Conservation (phyloP, 495 filamentous ascomycete species). For the Rusavskia elegans region DNA sequence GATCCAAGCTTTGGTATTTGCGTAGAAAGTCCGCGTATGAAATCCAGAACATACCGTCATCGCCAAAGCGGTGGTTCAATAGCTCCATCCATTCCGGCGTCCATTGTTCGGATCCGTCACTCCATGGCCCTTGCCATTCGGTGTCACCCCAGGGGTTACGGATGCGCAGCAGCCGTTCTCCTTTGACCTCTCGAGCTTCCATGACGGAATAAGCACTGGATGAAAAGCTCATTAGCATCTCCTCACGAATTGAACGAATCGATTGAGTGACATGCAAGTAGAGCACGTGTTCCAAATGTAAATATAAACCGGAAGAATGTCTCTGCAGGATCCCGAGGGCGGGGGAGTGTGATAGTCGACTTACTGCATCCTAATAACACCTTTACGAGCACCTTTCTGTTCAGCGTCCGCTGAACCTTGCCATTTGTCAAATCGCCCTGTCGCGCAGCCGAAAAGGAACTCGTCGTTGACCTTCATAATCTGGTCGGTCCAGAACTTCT, state of each 20-base stretch:
- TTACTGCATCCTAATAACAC: conserved; percentile 58
- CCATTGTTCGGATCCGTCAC: conserved; percentile 84
- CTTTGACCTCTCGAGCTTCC: conserved; percentile 62
- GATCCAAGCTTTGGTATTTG: conserved; percentile 69
- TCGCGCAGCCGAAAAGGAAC: conserved; percentile 75
- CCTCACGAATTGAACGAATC: background rate
- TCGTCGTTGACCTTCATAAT: conserved; percentile 71
- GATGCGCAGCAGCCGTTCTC: conserved; percentile 54
- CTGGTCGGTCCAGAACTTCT: conserved; percentile 79
- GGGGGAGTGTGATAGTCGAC: background rate
- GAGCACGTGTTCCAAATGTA: background rate
- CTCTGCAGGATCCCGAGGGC: no score
- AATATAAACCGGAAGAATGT: no score
- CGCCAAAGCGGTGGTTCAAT: conserved; percentile 69
- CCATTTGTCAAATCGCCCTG: conserved; percentile 45
- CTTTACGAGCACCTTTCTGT: conserved; percentile 38
- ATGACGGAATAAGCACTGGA: conserved; percentile 68
- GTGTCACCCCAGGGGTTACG: conserved; percentile 78
- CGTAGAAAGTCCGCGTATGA: conserved; percentile 67
- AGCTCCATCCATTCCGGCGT: conserved; percentile 73
- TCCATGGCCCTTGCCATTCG: conserved; percentile 76
- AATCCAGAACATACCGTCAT: conserved; percentile 61
- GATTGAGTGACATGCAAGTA: background rate
- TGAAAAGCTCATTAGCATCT: background rate
- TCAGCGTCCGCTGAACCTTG: conserved; percentile 24